These are phyloP conservation scores for Acanthamoeba triangularis DNA, from an alignment of 208 protist species.

Conservation along the genomic window DNA sequence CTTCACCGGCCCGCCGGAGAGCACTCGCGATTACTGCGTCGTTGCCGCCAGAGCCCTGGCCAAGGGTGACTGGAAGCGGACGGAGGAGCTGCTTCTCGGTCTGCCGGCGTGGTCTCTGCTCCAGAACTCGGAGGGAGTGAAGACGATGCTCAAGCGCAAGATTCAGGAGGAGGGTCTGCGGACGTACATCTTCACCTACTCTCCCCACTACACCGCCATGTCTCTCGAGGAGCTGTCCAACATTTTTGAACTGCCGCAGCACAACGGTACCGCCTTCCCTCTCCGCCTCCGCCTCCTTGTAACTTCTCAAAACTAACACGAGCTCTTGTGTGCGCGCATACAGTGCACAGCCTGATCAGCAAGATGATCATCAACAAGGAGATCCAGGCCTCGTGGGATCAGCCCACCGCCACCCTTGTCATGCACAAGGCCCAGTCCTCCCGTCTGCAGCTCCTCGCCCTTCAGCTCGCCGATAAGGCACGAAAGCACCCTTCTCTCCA, in stretches of 20 bases:
- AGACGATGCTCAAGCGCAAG: conserved; percentile 83
- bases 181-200: conserved; percentile 92
- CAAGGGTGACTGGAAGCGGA: conserved; percentile 89
- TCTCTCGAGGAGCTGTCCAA: conserved; percentile 82
- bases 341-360: conserved; percentile 88
- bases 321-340: background rate
- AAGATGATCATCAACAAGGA: conserved; percentile 92
- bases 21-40: conserved; percentile 92
- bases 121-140: conserved; percentile 78
- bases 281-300: background rate
- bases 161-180: conserved; percentile 91
- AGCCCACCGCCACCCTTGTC: conserved; percentile 88
- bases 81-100: conserved; percentile 81
- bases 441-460: conserved; percentile 90
- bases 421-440: conserved; percentile 89
- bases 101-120: conserved; percentile 87
- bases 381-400: conserved; percentile 90
- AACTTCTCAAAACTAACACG: background rate
- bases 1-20: conserved; percentile 93
- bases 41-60: conserved; percentile 87
- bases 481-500: background rate
- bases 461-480: conserved; percentile 91
- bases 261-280: background rate
- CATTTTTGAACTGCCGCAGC: conserved; percentile 85
- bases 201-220: conserved; percentile 88